Base-by-base conservation (phyloP, 148 eudicot genomes). In the Mesembryanthemum crystallinum region DNA sequence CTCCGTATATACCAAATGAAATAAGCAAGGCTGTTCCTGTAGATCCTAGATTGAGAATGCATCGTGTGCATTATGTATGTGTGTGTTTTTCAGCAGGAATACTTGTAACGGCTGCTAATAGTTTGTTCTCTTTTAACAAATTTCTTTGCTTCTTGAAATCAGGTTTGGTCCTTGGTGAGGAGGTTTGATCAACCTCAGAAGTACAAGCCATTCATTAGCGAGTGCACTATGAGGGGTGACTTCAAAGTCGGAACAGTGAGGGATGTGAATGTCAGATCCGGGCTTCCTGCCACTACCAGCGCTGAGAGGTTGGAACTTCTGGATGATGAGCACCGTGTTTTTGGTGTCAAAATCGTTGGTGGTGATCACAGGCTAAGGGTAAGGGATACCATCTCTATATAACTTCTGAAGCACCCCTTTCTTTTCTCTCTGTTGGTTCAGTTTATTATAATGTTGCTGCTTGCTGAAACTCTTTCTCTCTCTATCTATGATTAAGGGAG, bases 291-390 rank as follows among this genome's bases (percentile, higher is more conserved):
- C 47, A 87, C 89, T 4, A 86, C 87, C 62, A 86, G 89, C 77
- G 83, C 86, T 0, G 92, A 89, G 74, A 84, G 81, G 42, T 67
- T 89, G 77, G 92, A 87, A 77, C 85, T 85, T 70, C 84, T 87
- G 20, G 88, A 89, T 30, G 89, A 89, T 58, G 82, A 82, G 29
- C 82, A 87, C 69, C 92, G 73, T 64, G 82, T 89, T 73, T 81
- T 89, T 47, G 88, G 88, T 21, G 84, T 89, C 78, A 82, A 72
- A 47, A 89, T 89, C 24, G 82, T 82, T 17, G 92, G 88, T 8
- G 92, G 92, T 60, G 92, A 89, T 82, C 89, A 89, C 49, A 80
- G 92, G 79, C 85, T 89, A 8, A 83, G 75, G 89, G 92, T 87
- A 76, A 59, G 92, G 85, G 76, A 66, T 70, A 20, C 0, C 59